A percentile compares a stretch with the other conserved stretches of the same genome.
phyloP scores from a whole-genome alignment of 106 monocot species.

The Amphibolis antarctica region DNA sequence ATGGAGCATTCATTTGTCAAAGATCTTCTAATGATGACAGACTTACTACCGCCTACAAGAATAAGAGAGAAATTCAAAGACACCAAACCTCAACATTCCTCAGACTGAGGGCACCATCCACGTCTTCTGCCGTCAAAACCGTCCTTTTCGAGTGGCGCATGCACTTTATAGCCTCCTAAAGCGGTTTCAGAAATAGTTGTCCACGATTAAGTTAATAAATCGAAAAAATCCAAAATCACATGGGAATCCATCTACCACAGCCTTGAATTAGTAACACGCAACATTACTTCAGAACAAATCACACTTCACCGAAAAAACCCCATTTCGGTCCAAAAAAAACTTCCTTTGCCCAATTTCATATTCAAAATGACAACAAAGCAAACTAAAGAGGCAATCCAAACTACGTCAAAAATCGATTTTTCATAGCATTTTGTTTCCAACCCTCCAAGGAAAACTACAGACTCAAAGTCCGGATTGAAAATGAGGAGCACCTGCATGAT shows the following conservation, averaged over 20 bases:
- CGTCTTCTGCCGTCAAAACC: constrained; percentile 72
- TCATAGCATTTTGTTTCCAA: no score
- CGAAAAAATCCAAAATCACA: not conserved
- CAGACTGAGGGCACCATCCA: constrained; percentile 79
- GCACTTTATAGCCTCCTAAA: constrained; percentile 92
- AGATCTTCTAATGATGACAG: not conserved
- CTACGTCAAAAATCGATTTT: no score
- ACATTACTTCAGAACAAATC: no score
- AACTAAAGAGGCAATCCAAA: no score
- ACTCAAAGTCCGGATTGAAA: not conserved
- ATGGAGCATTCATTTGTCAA: no score
- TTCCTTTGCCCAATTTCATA: no score
- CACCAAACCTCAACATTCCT: constrained; percentile 74
- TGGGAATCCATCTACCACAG: not conserved
- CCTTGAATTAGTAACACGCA: not conserved
- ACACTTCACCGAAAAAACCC: no score
- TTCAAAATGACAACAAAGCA: no score
- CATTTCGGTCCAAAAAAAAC: no score
- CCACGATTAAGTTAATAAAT: not conserved
- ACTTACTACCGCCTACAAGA: not conserved
- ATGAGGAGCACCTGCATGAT: constrained; percentile 67
- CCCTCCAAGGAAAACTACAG: no score
- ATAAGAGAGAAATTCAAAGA: not conserved
- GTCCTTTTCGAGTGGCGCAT: constrained; percentile 93
- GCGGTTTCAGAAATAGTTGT: not conserved